phyloP scores from a whole-genome alignment of 495 filamentous ascomycete genomes.

The Aspergillus cristatus region DNA sequence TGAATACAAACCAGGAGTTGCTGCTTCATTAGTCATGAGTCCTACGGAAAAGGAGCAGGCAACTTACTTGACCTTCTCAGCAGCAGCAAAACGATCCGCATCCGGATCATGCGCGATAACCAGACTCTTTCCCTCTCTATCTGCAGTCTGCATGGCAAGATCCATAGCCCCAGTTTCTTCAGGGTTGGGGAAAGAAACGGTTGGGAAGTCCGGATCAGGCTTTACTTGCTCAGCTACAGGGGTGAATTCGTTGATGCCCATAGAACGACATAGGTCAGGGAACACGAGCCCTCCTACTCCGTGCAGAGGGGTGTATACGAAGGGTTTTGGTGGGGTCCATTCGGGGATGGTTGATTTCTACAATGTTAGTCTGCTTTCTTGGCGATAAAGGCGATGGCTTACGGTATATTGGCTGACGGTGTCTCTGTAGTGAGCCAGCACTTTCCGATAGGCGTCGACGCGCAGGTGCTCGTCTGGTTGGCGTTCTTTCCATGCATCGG shows the following conservation, averaged over 20 bases:
- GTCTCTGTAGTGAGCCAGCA: constrained; percentile 35
- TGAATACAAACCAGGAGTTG: constrained; percentile 53
- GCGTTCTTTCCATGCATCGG: constrained; percentile 39
- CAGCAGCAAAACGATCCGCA: constrained; percentile 62
- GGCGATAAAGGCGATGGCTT: neutral
- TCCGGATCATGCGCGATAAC: constrained; percentile 65
- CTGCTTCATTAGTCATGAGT: constrained; percentile 5
- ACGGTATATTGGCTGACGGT: constrained; percentile 33
- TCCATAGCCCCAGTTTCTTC: constrained; percentile 64
- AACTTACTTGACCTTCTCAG: constrained; percentile 47
- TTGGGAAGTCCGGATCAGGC: constrained; percentile 62
- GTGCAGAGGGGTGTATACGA: constrained; percentile 65
- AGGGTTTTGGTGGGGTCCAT: constrained; percentile 24
- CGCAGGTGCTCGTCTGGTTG: constrained; percentile 34
- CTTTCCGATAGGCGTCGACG: constrained; percentile 27
- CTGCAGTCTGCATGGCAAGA: constrained; percentile 49
- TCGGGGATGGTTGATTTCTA: constrained; percentile 30
- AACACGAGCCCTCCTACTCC: constrained; percentile 52
- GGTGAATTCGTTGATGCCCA: constrained; percentile 37
- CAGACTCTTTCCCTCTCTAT: constrained; percentile 35
- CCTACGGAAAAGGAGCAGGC: neutral
- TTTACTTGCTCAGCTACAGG: constrained; percentile 41
- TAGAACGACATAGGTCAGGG: constrained; percentile 28
- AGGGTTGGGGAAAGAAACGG: constrained; percentile 62
- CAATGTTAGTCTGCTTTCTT: constrained; percentile 14